Evolutionary conservation across 2,329 filamentous ascomycete species (phyloP), one percentile per base, ranked within the genome.

Genomic region (Fusarium concolor): DNA sequence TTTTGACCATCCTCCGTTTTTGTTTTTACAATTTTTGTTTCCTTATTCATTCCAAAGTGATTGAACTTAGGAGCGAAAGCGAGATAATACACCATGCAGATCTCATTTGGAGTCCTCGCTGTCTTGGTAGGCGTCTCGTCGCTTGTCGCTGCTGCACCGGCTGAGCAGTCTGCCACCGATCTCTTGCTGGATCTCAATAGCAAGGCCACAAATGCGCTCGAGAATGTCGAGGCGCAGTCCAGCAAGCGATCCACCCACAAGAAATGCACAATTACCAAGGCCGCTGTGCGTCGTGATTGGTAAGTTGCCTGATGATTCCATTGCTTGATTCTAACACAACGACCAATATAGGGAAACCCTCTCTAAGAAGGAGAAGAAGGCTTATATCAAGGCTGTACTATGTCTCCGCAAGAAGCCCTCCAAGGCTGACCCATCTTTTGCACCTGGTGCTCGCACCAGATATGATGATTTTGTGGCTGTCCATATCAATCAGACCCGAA

Each of bases 401-500:
- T 62, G 56, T 3, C 28, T 62, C 0, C 58, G 56, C 12, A 37
- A 62, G 17, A 62, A 38, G 3, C 46, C 58, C 0, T 62, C 58
- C 2, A 62, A 55, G 26, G 56, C 46, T 4, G 41, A 62, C 8
- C 58, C 18, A 1, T 10, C 41, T 15, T 62, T 62, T 2, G 58
- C 58, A 2, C 58, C 58, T 8, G 58, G 58, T 1, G 41, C 58
- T 4, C 46, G 56, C 2, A 62, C 22, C 3, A 46, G 58, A 55
- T 62, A 62, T 12, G 58, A 62, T 14, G 58, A 62, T n/a, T 62
- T 62, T 31, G 58, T 62, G 3, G 46, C 58, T 0, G 56, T 62
- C 5, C 58, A 62, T 17, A 62, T 62, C 7, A 62, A 62, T 5
- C 58, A 62, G 10, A 62, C 58, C 12, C 14, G 33, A 3, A 42